Base-by-base conservation (phyloP, 306 rosid genomes). In the Vigna angularis region DNA sequence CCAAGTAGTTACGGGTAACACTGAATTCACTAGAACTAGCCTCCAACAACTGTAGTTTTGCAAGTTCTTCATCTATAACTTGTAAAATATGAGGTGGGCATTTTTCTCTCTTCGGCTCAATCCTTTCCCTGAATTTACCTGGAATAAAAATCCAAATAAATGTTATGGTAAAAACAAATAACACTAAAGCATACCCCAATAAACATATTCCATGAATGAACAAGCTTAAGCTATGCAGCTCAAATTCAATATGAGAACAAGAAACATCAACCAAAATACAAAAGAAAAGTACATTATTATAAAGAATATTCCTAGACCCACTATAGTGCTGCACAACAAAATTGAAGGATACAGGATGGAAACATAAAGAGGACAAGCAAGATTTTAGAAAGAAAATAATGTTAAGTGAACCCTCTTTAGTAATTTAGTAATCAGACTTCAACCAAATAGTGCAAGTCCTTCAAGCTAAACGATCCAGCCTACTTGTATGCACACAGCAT, bases 1-100 rank as follows among this genome's bases (percentile, higher is more conserved):
- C 99, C 84, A 96, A 86, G 84, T 96, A 96, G 85, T 96, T 96
- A 68, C 99, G 93, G 12, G 99, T 96, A 65, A 96, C 99, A 69
- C 93, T 93, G 87, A 96, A 96, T 85, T 95, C 98, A 82, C 99
- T 96, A 1, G 98, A 96, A 82, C 99, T 93, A 68, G 99, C 96
- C 86, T 96, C 99, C 84, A 96, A 84, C 20, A 96, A 88, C 84
- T 93, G 99, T 66, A 93, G 84, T 83, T 96, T 93, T 62, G 97
- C 83, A 48, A 93, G 98, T 83, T 96, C 99, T 90, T 96, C 99
- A 56, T 96, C 97, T 55, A 93, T 96, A 79, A 96, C 98, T 89
- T 93, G 99, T 73, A 93, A 83, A 81, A 96, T 87, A 85, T 96
- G 98, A 55, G 93, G 87, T 1, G 99, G 99, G 81, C 91, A 88